Percentiles rank a stretch among this genome's conserved stretches.
phyloP scores from a whole-genome alignment of 169 alveolate genomes.

The Eimeria sp. region DNA sequence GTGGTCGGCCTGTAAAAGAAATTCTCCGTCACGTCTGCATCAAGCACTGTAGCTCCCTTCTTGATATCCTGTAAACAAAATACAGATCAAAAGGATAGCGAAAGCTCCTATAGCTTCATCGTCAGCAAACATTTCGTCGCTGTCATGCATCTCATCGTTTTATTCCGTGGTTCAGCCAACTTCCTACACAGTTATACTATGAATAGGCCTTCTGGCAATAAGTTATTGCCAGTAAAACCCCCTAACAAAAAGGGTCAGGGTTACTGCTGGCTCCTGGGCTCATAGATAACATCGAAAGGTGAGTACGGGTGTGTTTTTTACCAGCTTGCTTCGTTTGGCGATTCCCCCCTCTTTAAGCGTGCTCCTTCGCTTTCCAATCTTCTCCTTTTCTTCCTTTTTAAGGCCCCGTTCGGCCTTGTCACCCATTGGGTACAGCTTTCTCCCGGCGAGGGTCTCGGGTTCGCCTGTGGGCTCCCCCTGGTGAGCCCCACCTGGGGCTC shows the following conservation, averaged over 20 bases:
- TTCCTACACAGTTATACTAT: no score
- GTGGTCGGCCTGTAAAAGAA: conserved; percentile 96
- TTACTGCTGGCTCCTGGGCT: background rate
- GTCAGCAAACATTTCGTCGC: background rate
- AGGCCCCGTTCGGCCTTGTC: conserved; percentile 92
- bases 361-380: conserved; percentile 79
- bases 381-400: conserved; percentile 84
- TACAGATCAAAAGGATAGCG: background rate
- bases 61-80: conserved; percentile 85
- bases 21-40: conserved; percentile 91
- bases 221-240: background rate
- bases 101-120: background rate
- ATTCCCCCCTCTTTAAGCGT: conserved; percentile 84
- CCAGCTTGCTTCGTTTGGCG: conserved; percentile 69
- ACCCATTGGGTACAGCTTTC: conserved; percentile 96
- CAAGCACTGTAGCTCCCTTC: conserved; percentile 92
- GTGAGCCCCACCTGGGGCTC: conserved; percentile 79
- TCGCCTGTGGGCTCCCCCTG: conserved; percentile 97
- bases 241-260: background rate
- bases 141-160: no score
- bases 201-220: background rate
- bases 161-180: no score
- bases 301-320: background rate
- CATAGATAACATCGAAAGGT: background rate
- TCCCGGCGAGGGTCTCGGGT: conserved; percentile 97